These are phyloP conservation scores for Penicillium psychrofluorescens DNA, from an alignment of 495 filamentous ascomycete genomes.

Conservation along the genomic window DNA sequence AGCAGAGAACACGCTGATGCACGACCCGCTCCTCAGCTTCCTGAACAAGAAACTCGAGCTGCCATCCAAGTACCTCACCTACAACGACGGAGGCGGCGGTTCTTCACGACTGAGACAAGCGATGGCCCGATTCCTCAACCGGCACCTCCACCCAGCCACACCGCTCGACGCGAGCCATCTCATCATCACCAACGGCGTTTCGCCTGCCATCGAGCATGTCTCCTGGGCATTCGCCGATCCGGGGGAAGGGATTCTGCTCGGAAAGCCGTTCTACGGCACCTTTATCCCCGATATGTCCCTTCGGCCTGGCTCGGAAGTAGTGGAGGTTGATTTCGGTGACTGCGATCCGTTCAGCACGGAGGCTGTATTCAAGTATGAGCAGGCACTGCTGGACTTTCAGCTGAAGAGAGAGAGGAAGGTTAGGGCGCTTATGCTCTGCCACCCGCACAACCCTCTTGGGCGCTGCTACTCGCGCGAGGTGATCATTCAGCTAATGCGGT, in stretches of 20 bases:
- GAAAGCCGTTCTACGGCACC: constrained; percentile 41
- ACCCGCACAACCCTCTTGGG: constrained; percentile 57
- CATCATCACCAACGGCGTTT: constrained; percentile 41
- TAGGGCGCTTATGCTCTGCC: constrained; percentile 46
- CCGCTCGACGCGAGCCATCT: constrained; percentile 34
- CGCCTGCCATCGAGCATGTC: constrained; percentile 37
- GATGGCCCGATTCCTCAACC: constrained; percentile 40
- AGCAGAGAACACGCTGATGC: constrained; percentile 36
- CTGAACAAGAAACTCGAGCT: constrained; percentile 25
- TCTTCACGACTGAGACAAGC: constrained; percentile 26
- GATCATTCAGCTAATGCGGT: constrained; percentile 36
- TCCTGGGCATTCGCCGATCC: constrained; percentile 37
- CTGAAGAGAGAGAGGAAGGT: constrained; percentile 24
- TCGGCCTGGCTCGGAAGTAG: constrained; percentile 20
- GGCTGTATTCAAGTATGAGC: constrained; percentile 35
- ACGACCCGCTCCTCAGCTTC: constrained; percentile 21
- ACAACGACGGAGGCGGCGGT: constrained; percentile 30
- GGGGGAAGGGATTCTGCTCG: constrained; percentile 44
- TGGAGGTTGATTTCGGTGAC: constrained; percentile 37
- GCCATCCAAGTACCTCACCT: constrained; percentile 32
- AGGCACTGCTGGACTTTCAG: constrained; percentile 22
- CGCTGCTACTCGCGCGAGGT: constrained; percentile 46
- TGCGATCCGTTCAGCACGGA: constrained; percentile 37
- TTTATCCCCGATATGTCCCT: constrained; percentile 31
- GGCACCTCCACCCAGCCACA: constrained; percentile 28